Conservation (phyloP, 306 rosid species). For the Boehmeria nivea region DNA sequence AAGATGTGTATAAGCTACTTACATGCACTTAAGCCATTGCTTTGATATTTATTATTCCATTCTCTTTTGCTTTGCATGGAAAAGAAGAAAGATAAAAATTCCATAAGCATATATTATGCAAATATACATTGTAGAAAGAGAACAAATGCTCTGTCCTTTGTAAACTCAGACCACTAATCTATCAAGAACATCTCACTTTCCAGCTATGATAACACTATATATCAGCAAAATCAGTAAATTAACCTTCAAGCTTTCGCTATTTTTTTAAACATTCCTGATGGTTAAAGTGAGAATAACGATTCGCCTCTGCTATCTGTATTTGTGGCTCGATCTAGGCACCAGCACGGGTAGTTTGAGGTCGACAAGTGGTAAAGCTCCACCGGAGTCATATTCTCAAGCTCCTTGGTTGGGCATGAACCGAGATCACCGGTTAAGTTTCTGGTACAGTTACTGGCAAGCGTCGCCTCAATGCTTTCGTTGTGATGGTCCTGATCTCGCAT, state of each 20-base stretch:
- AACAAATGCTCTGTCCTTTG: no score
- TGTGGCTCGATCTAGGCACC: slow-evolving; percentile 67
- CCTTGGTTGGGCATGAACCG: slow-evolving; percentile 36
- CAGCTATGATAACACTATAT: neutral
- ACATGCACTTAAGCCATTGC: no score
- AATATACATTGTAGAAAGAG: no score
- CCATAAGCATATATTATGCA: no score
- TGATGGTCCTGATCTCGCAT: slow-evolving; percentile 45
- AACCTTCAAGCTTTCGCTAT: no score
- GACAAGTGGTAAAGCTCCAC: slow-evolving; percentile 62
- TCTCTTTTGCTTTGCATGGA: no score
- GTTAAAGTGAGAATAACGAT: neutral
- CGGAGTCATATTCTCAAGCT: slow-evolving; percentile 48
- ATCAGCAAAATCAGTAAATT: no score
- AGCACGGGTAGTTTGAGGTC: slow-evolving; percentile 53
- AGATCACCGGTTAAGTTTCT: slow-evolving; percentile 3
- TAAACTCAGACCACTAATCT: no score
- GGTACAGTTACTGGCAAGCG: slow-evolving; percentile 6
- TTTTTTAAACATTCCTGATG: neutral
- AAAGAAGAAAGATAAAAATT: no score
- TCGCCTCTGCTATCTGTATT: slow-evolving; percentile 10
- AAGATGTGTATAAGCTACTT: no score
- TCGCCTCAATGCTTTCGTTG: slow-evolving; percentile 23
- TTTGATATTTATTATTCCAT: no score
- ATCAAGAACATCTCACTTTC: no score